Conservation (phyloP, 352 stramenopile species). For the Lagenidium giganteum region DNA sequence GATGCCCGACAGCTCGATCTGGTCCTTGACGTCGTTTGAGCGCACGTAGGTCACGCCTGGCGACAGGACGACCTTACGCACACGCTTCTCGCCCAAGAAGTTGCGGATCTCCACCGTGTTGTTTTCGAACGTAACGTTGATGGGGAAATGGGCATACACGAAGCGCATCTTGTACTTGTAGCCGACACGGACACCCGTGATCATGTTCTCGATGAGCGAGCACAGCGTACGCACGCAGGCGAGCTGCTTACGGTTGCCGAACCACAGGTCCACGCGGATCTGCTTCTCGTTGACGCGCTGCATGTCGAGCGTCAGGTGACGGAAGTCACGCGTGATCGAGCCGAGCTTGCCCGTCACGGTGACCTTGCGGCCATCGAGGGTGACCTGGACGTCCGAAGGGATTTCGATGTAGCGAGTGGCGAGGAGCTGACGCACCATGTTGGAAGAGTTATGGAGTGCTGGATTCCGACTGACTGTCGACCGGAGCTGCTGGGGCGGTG, state of each 20-base stretch:
- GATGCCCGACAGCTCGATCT: slow-evolving; percentile 98
- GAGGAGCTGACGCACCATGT: slow-evolving; percentile 88
- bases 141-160: slow-evolving; percentile 99
- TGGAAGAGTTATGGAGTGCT: slow-evolving; percentile 42
- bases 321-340: slow-evolving; percentile 94
- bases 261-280: slow-evolving; percentile 98
- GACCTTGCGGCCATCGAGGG: slow-evolving; percentile 93
- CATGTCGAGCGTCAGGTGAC: slow-evolving; percentile 97
- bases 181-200: slow-evolving; percentile 96
- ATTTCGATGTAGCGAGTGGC: slow-evolving; percentile 92
- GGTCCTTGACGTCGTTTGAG: slow-evolving; percentile 97
- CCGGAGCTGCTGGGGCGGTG: too few species aligned
- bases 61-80: slow-evolving; percentile 92
- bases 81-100: slow-evolving; percentile 99
- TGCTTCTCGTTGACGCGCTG: slow-evolving; percentile 87
- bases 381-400: slow-evolving; percentile 92
- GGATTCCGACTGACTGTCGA: slow-evolving; percentile 61
- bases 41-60: slow-evolving; percentile 94
- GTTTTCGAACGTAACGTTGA: slow-evolving; percentile 97
- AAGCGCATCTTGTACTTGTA: slow-evolving; percentile 99
- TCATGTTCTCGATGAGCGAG: slow-evolving; percentile 99
- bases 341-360: slow-evolving; percentile 96
- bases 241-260: slow-evolving; percentile 98
- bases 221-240: slow-evolving; percentile 97
- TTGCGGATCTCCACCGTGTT: slow-evolving; percentile 98